Base-by-base conservation (phyloP, 1,284 basidiomycete genomes). In the Fomitopsis palustris region DNA sequence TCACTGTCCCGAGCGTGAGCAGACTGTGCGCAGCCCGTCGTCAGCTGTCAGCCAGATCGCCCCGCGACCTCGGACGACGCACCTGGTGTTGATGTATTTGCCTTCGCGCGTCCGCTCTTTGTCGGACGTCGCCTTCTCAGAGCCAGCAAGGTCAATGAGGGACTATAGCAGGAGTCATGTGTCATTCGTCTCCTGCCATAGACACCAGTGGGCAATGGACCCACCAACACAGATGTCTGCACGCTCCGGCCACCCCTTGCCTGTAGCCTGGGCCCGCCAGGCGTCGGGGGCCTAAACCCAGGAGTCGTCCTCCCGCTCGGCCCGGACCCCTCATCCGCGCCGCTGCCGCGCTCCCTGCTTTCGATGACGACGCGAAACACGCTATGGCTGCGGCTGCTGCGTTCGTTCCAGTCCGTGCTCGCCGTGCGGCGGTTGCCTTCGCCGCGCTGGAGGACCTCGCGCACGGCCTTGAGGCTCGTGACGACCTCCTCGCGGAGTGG, bases 391-490 rank as follows among this genome's bases (percentile, higher is more conserved):
- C 96, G 82, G 66, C 92, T 95, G 75, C 92, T 95, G 45, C 95
- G 78, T 68, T 95, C 93, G 72, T 99, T 99, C 94, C 95, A 99
- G 72, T 99, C 96, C 16, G 96, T 99, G 64, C 88, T 92, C 0
- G 95, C 96, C 3, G 95, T 96, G 64, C 95, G 83, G 42, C 96
- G 78, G 68, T 95, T 92, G 1, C 88, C 87, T 70, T 96, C 93
- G 8, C 96, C 96, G 25, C 93, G 79, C 62, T 84, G 81, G 56
- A 99, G 78, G 4, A 98, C 88, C 59, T 93, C 90, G 47, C 85
- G 84, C 16, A 98, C 93, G 54, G 90, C 85, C 64, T 92, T 91
- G 45, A 96, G 79, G 62, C 89, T 91, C 17, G 94, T 96, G 41
- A 98, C 94, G 8, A 97, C 93, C 69, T 95, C 94, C 70, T 96